Base-by-base conservation (phyloP, 257 asterid species). In the Ocimum tenuiflorum region DNA sequence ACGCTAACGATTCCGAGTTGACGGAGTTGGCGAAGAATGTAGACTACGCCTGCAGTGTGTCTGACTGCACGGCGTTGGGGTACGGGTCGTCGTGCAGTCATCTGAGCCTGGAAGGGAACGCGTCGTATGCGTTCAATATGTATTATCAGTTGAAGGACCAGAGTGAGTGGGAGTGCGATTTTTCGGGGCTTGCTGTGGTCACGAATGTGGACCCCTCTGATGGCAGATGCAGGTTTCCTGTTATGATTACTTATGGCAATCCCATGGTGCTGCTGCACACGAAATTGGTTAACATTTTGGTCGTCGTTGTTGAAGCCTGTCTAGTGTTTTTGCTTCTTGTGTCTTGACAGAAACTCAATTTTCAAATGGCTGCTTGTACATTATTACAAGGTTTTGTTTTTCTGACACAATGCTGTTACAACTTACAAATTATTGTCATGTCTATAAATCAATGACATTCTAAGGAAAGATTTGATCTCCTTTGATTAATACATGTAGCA, bases 1-100 rank as follows among this genome's bases (percentile, higher is more conserved):
- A 65, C 77, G 80, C 83, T 68, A 85, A 83, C 54, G n/a, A n/a
- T n/a, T n/a, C n/a, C n/a, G n/a, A n/a, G n/a, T n/a, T n/a, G n/a
- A n/a, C n/a, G n/a, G n/a, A n/a, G n/a, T 22, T 92, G 67, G 63
- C 80, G 11, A 64, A 68, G 74, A 65, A 82, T 14, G 15, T 89
- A 27, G 63, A 68, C 15, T 18, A 60, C 1, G 97, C 98, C 1
- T 92, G 98, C 49, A 81, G 74, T 9, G 82, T 85, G 4, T 95
- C 97, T 0, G 98, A 89, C 64, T 92, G 98, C 83, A 92, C 98
- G 24, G 86, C 96, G 15, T 94, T 92, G 0, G 97, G 95, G 14
- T 80, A 7, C n/a, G 97, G 97, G 9, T 87, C 97, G 0, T 85
- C 98, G 0, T 92, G 98, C 23, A 91, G 78, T 0, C 79, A 70